These are phyloP conservation scores for Ophiorrhiza pumila DNA, from an alignment of 257 asterid genomes.

Conservation along the genomic window DNA sequence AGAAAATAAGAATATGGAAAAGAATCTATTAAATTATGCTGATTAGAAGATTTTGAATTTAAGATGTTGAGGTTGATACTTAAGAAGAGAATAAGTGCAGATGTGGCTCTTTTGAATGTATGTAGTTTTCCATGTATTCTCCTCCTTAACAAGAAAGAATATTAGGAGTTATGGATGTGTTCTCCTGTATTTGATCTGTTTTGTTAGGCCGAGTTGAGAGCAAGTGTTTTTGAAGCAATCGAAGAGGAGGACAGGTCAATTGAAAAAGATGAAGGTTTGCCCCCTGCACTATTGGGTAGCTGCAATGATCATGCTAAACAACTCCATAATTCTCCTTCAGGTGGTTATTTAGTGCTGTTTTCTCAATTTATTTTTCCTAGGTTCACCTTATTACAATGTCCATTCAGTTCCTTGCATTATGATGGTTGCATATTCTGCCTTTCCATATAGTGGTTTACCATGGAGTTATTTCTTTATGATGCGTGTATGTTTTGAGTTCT, in stretches of 20 bases:
- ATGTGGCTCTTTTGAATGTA: not conserved
- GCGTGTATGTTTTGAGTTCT: not conserved
- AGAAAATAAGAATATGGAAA: not conserved
- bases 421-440: not conserved
- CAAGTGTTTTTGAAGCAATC: slow-evolving; percentile 94
- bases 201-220: slow-evolving; percentile 86
- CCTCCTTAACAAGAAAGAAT: not conserved
- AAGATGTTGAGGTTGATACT: not conserved
- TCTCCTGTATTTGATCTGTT: slow-evolving; percentile 9
- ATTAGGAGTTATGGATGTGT: not conserved
- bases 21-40: not conserved
- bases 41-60: not conserved
- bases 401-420: not conserved
- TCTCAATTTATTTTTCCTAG: not conserved
- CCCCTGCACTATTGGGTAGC: slow-evolving; percentile 94
- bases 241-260: slow-evolving; percentile 86
- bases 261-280: slow-evolving; percentile 76
- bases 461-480: not conserved
- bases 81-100: not conserved
- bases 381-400: not conserved
- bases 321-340: slow-evolving; percentile 92
- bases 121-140: not conserved
- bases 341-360: slow-evolving; percentile 27
- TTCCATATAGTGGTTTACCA: not conserved
- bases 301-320: slow-evolving; percentile 93